Base-by-base conservation (phyloP, 2,329 filamentous ascomycete species). In the Alternaria alternata region DNA sequence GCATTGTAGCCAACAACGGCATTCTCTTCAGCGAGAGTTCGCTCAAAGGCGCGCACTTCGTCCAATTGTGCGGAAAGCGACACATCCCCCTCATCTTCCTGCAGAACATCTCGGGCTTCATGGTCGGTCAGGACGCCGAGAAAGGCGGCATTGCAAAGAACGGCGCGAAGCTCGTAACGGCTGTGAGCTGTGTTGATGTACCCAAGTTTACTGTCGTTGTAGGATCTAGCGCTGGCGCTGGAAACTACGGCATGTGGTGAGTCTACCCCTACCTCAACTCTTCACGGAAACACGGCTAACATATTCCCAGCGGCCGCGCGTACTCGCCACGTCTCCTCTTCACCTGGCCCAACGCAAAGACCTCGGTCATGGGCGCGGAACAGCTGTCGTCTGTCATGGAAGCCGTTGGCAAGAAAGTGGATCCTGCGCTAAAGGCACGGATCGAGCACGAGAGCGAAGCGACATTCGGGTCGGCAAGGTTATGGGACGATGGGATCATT, bases 261-360 rank as follows among this genome's bases (percentile, higher is more conserved):
- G 84, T 82, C 49, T 12, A 46, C 3, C n/a, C 22, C 14, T 22
- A n/a, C 20, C 14, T 8, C 5, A 32, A 22, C 39, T 16, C 5
- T 36, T 11, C 14, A 28, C 41, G 12, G 42, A 55, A 18, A 18
- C 56, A 48, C 34, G n/a, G 39, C 53, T 47, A 24, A 61, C 4
- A 11, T 6, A 7, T 18, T 9, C 3, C 8, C 53, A 87, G 93
- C 75, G 95, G 95, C 22, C 87, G 95, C 51, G 94, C 95, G 2
- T 99, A 97, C 79, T 88, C 87, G n/a, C 94, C 94, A 0, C 85
- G 93, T 12, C 93, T 98, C 78, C 80, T 98, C 62, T 97, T 93
- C 89, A 96, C 94, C 85, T 99, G 95, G 95, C 95, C 95, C 41
- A 97, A 96, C 70, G 93, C 95, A n/a, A 91, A 91, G 75, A 93